Evolutionary conservation across 2,329 filamentous ascomycete genomes (phyloP).

Genomic region (Exophiala sideris): DNA sequence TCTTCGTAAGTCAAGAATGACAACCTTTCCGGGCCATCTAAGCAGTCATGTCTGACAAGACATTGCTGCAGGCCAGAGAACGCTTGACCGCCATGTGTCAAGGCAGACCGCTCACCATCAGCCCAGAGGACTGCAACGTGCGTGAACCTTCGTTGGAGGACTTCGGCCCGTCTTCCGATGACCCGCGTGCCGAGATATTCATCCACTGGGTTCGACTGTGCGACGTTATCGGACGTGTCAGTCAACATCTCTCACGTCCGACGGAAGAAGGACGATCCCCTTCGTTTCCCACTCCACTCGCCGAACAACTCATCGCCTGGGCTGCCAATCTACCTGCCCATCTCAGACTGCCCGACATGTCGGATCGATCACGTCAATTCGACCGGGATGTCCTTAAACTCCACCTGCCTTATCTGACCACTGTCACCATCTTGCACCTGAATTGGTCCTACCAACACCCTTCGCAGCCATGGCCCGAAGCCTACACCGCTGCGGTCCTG

Average conservation of each 20-base stretch:
- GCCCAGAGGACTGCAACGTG: slow-evolving; percentile 43
- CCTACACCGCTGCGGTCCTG: slow-evolving; percentile 37
- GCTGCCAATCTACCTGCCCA: slow-evolving; percentile 34
- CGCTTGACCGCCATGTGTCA: slow-evolving; percentile 44
- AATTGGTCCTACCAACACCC: slow-evolving; percentile 33
- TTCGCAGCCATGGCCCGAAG: slow-evolving; percentile 34
- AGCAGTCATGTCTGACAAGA: not conserved
- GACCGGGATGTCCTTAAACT: slow-evolving; percentile 43
- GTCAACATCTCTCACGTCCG: slow-evolving; percentile 37
- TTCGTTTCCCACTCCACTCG: slow-evolving; percentile 30
- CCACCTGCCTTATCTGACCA: slow-evolving; percentile 42
- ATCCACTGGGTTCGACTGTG: slow-evolving; percentile 44
- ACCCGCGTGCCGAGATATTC: slow-evolving; percentile 40
- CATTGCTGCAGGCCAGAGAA: slow-evolving; percentile 31
- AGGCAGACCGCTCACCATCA: slow-evolving; percentile 44
- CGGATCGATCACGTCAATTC: slow-evolving; percentile 33
- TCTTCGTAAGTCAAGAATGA: slow-evolving; percentile 31
- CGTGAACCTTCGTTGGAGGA: slow-evolving; percentile 38
- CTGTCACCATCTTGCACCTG: slow-evolving; percentile 41
- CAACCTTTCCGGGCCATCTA: not conserved
- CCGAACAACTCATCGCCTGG: slow-evolving; percentile 37
- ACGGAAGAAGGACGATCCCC: slow-evolving; percentile 7
- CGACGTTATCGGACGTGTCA: slow-evolving; percentile 40
- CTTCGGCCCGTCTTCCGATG: slow-evolving; percentile 33
- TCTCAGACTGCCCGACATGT: slow-evolving; percentile 34